phyloP scores from a whole-genome alignment of 2,329 filamentous ascomycete species.

The Leptographium radiaticola region DNA sequence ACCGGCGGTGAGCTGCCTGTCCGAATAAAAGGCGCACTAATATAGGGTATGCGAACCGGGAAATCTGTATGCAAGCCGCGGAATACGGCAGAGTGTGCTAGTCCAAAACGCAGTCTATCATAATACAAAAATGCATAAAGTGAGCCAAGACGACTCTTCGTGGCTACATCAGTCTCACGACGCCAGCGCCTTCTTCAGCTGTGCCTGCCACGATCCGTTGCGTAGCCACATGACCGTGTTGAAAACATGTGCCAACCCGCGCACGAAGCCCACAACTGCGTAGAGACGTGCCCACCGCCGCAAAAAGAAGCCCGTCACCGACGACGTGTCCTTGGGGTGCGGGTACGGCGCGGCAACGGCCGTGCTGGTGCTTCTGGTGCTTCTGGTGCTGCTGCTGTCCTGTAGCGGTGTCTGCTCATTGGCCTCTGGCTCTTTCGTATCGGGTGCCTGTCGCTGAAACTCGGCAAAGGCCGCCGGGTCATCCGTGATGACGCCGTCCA shows the following conservation, averaged over 20 bases:
- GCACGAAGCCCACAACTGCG: constrained; percentile 4
- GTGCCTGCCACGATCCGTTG: constrained; percentile 6
- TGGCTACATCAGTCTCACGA: background rate
- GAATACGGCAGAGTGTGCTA: no score
- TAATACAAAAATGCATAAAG: no score
- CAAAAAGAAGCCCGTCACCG: constrained; percentile 7
- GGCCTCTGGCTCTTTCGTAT: background rate
- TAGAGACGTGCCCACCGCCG: constrained; percentile 11
- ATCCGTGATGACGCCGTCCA: constrained; percentile 81
- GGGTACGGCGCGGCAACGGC: background rate
- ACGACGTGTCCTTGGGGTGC: constrained; percentile 3
- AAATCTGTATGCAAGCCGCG: no score
- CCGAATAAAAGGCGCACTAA: no score
- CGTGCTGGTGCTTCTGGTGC: background rate
- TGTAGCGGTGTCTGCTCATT: background rate
- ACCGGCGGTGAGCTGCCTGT: background rate
- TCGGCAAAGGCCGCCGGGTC: constrained; percentile 57
- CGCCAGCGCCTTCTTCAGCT: constrained; percentile 5
- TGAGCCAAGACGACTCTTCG: no score
- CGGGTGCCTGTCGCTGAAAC: constrained; percentile 30
- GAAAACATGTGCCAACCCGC: constrained; percentile 4
- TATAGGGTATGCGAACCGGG: no score
- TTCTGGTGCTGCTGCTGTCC: background rate
- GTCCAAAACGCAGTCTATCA: background rate
- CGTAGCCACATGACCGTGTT: constrained; percentile 1